Conservation (phyloP, 805 yeast genomes). For the Yamadazyma takamatsuzukensis region DNA sequence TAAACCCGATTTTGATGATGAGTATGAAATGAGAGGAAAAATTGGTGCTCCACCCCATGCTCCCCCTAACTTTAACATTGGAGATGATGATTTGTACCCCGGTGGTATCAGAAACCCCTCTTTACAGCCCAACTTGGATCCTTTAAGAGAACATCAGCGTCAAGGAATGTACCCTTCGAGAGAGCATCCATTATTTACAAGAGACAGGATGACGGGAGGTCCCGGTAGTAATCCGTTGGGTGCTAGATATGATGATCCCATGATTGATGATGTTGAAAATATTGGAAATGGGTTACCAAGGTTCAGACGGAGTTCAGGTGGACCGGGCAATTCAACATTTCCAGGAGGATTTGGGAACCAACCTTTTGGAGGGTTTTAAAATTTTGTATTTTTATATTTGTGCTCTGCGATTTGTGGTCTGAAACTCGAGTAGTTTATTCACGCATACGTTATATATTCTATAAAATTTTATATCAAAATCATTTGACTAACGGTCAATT, state of each 20-base stretch:
- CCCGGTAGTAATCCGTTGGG: slow-evolving; percentile 42
- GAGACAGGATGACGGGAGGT: slow-evolving; percentile 20
- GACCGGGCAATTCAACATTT: slow-evolving; percentile 8
- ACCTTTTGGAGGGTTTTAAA: slow-evolving; percentile 8
- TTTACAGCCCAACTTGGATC: slow-evolving; percentile 43
- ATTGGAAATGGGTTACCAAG: slow-evolving; percentile 48
- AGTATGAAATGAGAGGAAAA: slow-evolving; percentile 33
- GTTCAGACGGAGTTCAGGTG: slow-evolving; percentile 21
- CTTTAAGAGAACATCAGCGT: slow-evolving; percentile 23
- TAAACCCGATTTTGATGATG: slow-evolving; percentile 55
- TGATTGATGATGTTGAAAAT: slow-evolving; percentile 35
- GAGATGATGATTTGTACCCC: slow-evolving; percentile 52
- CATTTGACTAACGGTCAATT: too few relatives aligned
- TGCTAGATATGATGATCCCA: slow-evolving; percentile 52
- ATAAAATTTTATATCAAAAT: too few relatives aligned
- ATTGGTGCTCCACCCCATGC: slow-evolving; percentile 2
- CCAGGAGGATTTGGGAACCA: slow-evolving; percentile 11
- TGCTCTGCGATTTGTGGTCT: neutral
- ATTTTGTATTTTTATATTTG: too few relatives aligned
- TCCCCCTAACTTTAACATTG: slow-evolving; percentile 24
- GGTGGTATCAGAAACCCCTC: slow-evolving; percentile 35
- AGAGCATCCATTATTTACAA: slow-evolving; percentile 49
- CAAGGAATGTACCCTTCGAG: slow-evolving; percentile 57
- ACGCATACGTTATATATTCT: too few relatives aligned
- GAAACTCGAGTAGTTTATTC: too few relatives aligned